These are phyloP conservation scores for Phlebiopsis flavidoalba DNA, from an alignment of 768 basidiomycete species.

Conservation along the genomic window DNA sequence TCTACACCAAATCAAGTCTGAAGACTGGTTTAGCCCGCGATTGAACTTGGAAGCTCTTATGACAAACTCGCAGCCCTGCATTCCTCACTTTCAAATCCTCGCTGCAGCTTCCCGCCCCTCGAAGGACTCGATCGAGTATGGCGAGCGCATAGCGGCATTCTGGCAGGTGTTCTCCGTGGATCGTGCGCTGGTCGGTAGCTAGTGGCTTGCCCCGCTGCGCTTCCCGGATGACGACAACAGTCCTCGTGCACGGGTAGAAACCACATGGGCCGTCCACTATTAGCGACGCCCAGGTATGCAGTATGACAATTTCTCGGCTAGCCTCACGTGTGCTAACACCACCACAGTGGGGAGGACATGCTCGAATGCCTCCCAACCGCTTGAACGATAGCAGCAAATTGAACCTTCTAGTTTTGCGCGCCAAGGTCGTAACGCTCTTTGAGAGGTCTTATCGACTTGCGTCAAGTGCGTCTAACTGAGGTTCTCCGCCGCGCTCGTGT, in stretches of 20 bases:
- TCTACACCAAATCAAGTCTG: constrained; percentile 45
- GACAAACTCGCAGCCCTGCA: constrained; percentile 5
- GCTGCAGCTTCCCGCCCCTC: constrained; percentile 27
- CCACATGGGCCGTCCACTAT: constrained; percentile 42
- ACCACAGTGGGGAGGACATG: neutral
- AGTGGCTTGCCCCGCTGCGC: constrained; percentile 48
- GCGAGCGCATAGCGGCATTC: constrained; percentile 47
- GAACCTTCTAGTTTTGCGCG: constrained; percentile 35
- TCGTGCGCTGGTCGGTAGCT: constrained; percentile 51
- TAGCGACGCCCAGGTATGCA: constrained; percentile 24
- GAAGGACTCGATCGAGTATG: constrained; percentile 35
- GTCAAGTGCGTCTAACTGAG: constrained; percentile 27
- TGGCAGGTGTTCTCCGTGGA: constrained; percentile 65
- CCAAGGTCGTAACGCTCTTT: constrained; percentile 47
- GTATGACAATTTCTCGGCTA: neutral
- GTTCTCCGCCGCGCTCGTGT: neutral
- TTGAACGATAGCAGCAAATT: neutral
- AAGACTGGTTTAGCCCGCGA: constrained; percentile 18
- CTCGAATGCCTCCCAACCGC: neutral
- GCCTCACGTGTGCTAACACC: neutral
- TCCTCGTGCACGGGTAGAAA: constrained; percentile 44
- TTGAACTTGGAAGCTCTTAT: neutral
- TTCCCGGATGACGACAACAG: constrained; percentile 43
- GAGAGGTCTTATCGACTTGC: constrained; percentile 46
- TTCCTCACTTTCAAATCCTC: constrained; percentile 15